Conservation (phyloP, 1,284 basidiomycete species). For the Rugosomyces carneus region DNA sequence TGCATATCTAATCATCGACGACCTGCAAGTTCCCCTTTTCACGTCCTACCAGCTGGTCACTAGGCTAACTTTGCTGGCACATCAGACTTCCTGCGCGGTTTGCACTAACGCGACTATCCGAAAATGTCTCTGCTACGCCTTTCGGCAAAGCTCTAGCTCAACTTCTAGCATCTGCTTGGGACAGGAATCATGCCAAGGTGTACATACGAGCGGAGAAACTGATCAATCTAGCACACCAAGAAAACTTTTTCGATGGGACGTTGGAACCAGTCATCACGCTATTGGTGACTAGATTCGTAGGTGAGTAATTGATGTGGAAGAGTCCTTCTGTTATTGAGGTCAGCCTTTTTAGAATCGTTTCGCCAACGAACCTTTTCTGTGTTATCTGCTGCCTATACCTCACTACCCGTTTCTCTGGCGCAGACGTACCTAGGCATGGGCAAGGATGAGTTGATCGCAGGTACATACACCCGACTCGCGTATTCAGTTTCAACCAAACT, state of each 20-base stretch:
- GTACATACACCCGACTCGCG: conserved; percentile 28
- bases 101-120: conserved; percentile 48
- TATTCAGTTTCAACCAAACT: not conserved
- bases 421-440: conserved; percentile 50
- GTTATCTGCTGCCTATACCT: conserved; percentile 55
- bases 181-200: conserved; percentile 48
- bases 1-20: conserved; percentile 52
- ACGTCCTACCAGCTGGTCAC: not conserved
- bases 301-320: conserved; percentile 28
- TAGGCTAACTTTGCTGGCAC: conserved; percentile 8
- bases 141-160: conserved; percentile 39
- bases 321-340: not conserved
- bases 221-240: conserved; percentile 32
- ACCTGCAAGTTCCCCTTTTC: conserved; percentile 38
- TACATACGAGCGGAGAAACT: conserved; percentile 44
- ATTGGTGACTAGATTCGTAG: conserved; percentile 44
- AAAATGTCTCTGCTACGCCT: conserved; percentile 34
- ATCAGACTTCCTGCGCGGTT: conserved; percentile 51
- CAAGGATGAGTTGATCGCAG: conserved; percentile 39
- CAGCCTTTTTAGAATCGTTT: conserved; percentile 34
- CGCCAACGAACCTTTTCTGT: conserved; percentile 48
- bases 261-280: conserved; percentile 38
- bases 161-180: conserved; percentile 44
- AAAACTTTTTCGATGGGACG: conserved; percentile 37
- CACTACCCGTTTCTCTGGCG: conserved; percentile 46